Conservation (phyloP, 768 basidiomycete genomes). For the Sarcomyxa edulis region DNA sequence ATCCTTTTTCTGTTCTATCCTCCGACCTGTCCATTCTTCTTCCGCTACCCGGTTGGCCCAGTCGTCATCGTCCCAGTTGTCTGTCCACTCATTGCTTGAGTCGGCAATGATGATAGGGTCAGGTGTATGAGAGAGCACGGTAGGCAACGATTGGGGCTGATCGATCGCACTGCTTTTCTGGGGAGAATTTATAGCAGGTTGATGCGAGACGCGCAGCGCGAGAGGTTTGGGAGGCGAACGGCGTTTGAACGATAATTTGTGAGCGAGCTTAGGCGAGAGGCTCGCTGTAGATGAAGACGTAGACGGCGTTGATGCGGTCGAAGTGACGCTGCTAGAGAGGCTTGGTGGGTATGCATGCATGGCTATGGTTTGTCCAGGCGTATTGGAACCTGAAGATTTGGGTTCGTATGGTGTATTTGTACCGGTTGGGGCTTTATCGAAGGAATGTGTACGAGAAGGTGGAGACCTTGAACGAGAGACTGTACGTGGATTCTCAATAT, state of each 20-base stretch:
- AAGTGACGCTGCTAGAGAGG: slow-evolving; percentile 35
- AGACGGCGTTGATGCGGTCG: too few relatives aligned
- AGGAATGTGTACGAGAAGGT: slow-evolving; percentile 6
- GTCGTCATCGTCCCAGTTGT: slow-evolving; percentile 50
- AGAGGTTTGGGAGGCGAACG: slow-evolving; percentile 36
- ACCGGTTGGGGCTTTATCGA: slow-evolving; percentile 20
- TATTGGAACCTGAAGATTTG: slow-evolving; percentile 33
- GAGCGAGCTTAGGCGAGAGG: slow-evolving; percentile 23
- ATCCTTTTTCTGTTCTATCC: slow-evolving; percentile 31
- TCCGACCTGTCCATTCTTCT: slow-evolving; percentile 41
- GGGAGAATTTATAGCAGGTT: slow-evolving; percentile 31
- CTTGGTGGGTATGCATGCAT: slow-evolving; percentile 63
- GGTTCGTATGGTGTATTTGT: slow-evolving; percentile 29
- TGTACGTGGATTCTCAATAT: slow-evolving; percentile 42
- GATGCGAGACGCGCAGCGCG: slow-evolving; percentile 22
- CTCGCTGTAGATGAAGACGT: slow-evolving; percentile 19
- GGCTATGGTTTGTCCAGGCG: slow-evolving; percentile 21
- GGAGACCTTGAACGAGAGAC: slow-evolving; percentile 29
- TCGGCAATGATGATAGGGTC: slow-evolving; percentile 11
- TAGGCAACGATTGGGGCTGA: slow-evolving; percentile 11
- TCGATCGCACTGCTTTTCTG: too few relatives aligned
- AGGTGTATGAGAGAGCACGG: slow-evolving; percentile 9
- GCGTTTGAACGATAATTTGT: slow-evolving; percentile 28
- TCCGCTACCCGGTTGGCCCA: slow-evolving; percentile 46
- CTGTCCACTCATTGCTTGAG: slow-evolving; percentile 33